Base-by-base conservation (phyloP, 768 basidiomycete genomes). In the Kwoniella europaea region DNA sequence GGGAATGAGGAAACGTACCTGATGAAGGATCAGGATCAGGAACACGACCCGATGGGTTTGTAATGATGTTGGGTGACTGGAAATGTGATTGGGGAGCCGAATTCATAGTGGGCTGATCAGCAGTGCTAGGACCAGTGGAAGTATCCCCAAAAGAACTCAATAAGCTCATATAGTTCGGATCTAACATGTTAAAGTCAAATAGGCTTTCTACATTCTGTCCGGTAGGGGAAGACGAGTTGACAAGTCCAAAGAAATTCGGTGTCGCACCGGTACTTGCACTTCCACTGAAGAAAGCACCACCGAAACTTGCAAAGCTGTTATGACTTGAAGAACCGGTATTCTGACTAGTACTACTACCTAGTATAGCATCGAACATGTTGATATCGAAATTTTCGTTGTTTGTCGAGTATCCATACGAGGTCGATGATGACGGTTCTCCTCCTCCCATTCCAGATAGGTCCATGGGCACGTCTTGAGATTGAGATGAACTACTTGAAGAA, bases 111-210 rank as follows among this genome's bases (percentile, higher is more conserved):
- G 29, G n/a, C 6, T 27, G 18, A 20, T n/a, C 41, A 42, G 60
- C 13, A 62, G 41, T 16, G 22, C 46, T 3, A 4, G 65, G 56
- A 5, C 20, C 69, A 9, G 76, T 77, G 5, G 71, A 59, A 18
- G 73, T 67, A 2, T 41, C 16, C 10, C 50, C 54, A 24, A 80
- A 75, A 2, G 75, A 67, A 53, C 62, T 75, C 22, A 80, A 52
- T 10, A 80, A 70, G 56, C 71, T 70, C 71, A 77, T 74, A 29
- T 75, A 74, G 24, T 52, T 65, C 4, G 79, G 77, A 74, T 81
- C 77, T n/a, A 81, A 71, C 42, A 65, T 70, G 10, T 72, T 72
- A 44, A 76, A 81, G 55, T 81, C 79, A 63, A 81, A 81, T 9
- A 61, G 54, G 42, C 68, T 65, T 27, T 73, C 74, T 27, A 69